These are phyloP conservation scores for Wickerhamiella sorbophila DNA, from an alignment of 805 yeast species.

Conservation along the genomic window DNA sequence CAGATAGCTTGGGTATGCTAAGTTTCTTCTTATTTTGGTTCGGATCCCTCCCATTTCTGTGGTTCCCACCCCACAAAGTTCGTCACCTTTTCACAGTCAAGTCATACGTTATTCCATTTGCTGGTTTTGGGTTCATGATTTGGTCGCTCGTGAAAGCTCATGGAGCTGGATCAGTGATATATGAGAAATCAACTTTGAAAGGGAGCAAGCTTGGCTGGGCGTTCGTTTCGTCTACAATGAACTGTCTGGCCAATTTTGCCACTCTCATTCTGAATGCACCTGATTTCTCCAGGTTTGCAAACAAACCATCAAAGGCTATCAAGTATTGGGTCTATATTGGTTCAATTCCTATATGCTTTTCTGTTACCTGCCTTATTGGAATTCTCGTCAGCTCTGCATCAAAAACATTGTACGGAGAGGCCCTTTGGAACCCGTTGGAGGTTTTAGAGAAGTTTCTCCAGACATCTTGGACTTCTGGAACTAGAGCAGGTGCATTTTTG, in stretches of 20 bases:
- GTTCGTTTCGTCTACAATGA: constrained; percentile 64
- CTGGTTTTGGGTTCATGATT: constrained; percentile 67
- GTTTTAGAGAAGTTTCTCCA: constrained; percentile 48
- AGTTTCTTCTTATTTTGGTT: constrained; percentile 75
- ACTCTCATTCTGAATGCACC: constrained; percentile 82
- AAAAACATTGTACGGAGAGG: constrained; percentile 45
- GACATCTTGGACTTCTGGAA: constrained; percentile 27
- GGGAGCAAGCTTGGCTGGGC: constrained; percentile 71
- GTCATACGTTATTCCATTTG: constrained; percentile 64
- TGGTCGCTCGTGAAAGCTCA: constrained; percentile 75
- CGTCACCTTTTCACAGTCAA: constrained; percentile 76
- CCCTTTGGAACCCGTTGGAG: constrained; percentile 77
- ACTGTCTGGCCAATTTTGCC: constrained; percentile 71
- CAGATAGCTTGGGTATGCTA: constrained; percentile 33
- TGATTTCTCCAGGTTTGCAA: constrained; percentile 74
- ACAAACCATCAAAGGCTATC: constrained; percentile 24
- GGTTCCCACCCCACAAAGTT: constrained; percentile 68
- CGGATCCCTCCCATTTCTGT: constrained; percentile 61
- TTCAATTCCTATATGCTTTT: constrained; percentile 64
- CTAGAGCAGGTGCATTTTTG: constrained; percentile 69
- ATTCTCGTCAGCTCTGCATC: constrained; percentile 74
- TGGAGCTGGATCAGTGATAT: constrained; percentile 63
- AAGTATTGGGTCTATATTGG: constrained; percentile 37
- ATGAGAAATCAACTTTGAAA: constrained; percentile 34
- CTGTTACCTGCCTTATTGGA: constrained; percentile 72